Evolutionary conservation across 2,329 filamentous ascomycete genomes (phyloP).

Genomic region (Aurifilum marmelostoma): DNA sequence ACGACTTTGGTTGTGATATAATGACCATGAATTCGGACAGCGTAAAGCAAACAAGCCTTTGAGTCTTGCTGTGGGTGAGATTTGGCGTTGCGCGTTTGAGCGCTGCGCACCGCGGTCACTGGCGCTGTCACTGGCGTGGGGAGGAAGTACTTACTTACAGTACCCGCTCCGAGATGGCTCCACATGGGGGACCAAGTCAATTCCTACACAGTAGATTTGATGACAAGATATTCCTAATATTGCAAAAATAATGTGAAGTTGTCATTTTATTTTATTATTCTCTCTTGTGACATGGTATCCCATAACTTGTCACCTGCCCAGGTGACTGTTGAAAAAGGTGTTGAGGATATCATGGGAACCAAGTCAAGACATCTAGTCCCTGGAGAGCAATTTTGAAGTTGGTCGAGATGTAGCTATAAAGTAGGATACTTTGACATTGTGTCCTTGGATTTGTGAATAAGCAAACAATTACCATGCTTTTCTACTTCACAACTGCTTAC

Average conservation of each 20-base stretch:
- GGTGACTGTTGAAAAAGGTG: background rate
- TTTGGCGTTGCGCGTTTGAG: conserved; percentile 4
- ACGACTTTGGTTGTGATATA: background rate
- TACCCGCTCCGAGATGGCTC: conserved; percentile 2
- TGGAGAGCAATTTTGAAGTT: background rate
- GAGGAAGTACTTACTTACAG: too few species aligned
- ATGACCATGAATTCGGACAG: background rate
- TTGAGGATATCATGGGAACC: background rate
- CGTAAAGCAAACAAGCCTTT: background rate
- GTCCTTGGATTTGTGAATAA: too few species aligned
- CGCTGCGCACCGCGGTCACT: background rate
- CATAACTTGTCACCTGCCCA: background rate
- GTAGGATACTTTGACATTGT: too few species aligned
- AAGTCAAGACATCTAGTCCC: background rate
- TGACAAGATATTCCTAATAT: background rate
- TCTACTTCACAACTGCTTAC: too few species aligned
- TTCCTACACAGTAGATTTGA: background rate
- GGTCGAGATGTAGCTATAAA: too few species aligned
- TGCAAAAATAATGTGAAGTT: background rate
- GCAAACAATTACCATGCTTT: too few species aligned
- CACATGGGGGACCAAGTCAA: background rate
- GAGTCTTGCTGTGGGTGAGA: background rate
- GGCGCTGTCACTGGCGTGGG: too few species aligned
- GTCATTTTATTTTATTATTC: too few species aligned
- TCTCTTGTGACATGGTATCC: background rate